Evolutionary conservation across 805 yeast species (phyloP).

Genomic region (Myxozyma geophila): DNA sequence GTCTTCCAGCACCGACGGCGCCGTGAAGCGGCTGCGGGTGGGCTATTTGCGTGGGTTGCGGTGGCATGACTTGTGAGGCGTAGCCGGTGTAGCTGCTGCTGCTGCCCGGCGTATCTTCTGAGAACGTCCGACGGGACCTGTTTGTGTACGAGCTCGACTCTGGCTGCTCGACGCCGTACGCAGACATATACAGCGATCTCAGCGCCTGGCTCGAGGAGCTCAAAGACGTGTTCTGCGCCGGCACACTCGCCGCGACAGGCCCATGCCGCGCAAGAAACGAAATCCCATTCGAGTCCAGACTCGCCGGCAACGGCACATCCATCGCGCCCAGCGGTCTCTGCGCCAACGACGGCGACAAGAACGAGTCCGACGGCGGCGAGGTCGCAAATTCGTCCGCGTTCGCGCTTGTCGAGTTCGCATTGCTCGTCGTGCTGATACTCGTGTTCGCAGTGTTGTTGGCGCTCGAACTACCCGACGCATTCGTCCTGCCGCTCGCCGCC

Average conservation of each 20-base stretch:
- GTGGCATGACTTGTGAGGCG: too few species aligned
- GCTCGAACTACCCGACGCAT: not conserved
- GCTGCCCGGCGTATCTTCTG: too few species aligned
- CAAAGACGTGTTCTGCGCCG: conserved; percentile 20
- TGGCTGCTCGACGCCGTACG: conserved; percentile 28
- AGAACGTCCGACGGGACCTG: too few species aligned
- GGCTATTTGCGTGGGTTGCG: too few species aligned
- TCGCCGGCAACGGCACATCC: conserved; percentile 35
- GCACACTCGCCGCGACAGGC: conserved; percentile 39
- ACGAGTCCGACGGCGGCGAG: conserved; percentile 20
- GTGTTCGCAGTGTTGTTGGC: not conserved
- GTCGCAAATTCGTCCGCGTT: conserved; percentile 9
- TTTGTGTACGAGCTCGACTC: conserved; percentile 3
- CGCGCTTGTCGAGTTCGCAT: not conserved
- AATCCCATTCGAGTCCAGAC: conserved; percentile 35
- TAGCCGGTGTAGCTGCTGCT: too few species aligned
- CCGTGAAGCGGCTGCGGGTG: not conserved
- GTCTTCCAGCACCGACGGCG: conserved; percentile 13
- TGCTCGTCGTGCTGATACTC: conserved; percentile 7
- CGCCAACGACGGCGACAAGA: conserved; percentile 23
- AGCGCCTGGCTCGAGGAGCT: conserved; percentile 25
- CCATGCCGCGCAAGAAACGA: conserved; percentile 36
- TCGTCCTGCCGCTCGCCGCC: conserved; percentile 11
- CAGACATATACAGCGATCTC: conserved; percentile 34
- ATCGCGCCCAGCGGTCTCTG: conserved; percentile 32